phyloP scores from a whole-genome alignment of 306 rosid genomes.

The Carpinus fangiana region DNA sequence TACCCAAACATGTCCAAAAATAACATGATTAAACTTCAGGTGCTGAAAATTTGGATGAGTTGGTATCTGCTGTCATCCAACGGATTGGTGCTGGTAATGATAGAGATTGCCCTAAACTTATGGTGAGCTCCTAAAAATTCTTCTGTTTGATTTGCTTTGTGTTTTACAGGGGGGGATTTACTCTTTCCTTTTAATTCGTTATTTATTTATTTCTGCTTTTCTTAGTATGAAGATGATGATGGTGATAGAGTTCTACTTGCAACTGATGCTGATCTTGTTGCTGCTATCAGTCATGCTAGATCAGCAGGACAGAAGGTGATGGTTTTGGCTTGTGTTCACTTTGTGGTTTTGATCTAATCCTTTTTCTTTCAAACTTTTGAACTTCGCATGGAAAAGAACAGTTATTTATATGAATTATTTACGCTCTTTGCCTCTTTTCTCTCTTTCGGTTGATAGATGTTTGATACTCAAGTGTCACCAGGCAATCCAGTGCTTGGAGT shows the following conservation, averaged over 20 bases:
- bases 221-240: slow-evolving; percentile 94
- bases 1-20: background rate
- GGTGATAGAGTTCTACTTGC: slow-evolving; percentile 83
- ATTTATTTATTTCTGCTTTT: slow-evolving; percentile 22
- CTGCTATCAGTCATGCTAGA: slow-evolving; percentile 78
- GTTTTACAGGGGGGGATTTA: background rate
- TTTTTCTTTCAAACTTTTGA: background rate
- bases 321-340: slow-evolving; percentile 21
- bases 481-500: background rate
- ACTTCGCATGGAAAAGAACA: background rate
- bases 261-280: slow-evolving; percentile 63
- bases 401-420: background rate
- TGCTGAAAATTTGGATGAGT: slow-evolving; percentile 64
- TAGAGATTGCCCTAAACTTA: slow-evolving; percentile 55
- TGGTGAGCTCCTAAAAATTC: slow-evolving; percentile 50
- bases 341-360: slow-evolving; percentile 14
- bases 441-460: background rate
- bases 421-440: background rate
- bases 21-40: slow-evolving; percentile 37
- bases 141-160: slow-evolving; percentile 22
- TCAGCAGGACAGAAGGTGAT: slow-evolving; percentile 69
- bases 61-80: slow-evolving; percentile 65
- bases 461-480: background rate
- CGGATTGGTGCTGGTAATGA: slow-evolving; percentile 48
- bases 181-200: background rate